These are phyloP conservation scores for Cubamyces sp. DNA, from an alignment of 768 basidiomycete species.

Conservation along the genomic window DNA sequence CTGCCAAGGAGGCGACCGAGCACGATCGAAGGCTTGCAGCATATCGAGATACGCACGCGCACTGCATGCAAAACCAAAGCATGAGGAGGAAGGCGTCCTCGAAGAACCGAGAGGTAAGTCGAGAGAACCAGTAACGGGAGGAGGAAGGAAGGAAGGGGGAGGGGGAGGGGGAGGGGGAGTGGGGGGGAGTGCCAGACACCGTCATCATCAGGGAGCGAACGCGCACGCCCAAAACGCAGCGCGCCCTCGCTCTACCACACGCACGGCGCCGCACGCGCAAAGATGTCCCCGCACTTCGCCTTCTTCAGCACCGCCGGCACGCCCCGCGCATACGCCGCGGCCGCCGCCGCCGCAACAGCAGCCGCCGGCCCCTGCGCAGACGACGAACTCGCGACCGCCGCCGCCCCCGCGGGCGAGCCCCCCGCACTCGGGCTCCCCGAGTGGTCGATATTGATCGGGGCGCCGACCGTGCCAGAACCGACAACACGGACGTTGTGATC, in stretches of 20 bases:
- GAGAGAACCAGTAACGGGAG: too few species aligned
- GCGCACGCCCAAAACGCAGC: not conserved
- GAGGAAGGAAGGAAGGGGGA: too few species aligned
- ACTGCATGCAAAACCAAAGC: too few species aligned
- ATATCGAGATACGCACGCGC: too few species aligned
- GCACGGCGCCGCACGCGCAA: conserved; percentile 22
- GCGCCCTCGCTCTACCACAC: conserved; percentile 20
- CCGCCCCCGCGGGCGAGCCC: conserved; percentile 4
- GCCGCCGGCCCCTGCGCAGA: not conserved
- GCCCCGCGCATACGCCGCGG: not conserved
- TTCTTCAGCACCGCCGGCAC: conserved; percentile 19
- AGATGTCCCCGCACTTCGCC: conserved; percentile 22
- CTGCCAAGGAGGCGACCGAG: too few species aligned
- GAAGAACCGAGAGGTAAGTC: too few species aligned
- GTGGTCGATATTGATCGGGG: conserved; percentile 15
- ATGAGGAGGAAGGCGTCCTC: too few species aligned
- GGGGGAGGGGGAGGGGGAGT: too few species aligned
- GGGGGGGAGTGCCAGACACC: too few species aligned
- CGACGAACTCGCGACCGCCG: not conserved
- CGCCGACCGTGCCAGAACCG: conserved; percentile 12
- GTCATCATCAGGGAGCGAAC: too few species aligned
- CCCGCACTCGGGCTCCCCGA: not conserved
- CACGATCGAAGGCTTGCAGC: too few species aligned
- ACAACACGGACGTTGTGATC: conserved; percentile 31
- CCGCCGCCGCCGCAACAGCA: not conserved